Percentiles rank a stretch among this genome's conserved stretches.
These are phyloP conservation scores for Syzygium jambos DNA, from an alignment of 345 rosid species.

Conservation along the genomic window DNA sequence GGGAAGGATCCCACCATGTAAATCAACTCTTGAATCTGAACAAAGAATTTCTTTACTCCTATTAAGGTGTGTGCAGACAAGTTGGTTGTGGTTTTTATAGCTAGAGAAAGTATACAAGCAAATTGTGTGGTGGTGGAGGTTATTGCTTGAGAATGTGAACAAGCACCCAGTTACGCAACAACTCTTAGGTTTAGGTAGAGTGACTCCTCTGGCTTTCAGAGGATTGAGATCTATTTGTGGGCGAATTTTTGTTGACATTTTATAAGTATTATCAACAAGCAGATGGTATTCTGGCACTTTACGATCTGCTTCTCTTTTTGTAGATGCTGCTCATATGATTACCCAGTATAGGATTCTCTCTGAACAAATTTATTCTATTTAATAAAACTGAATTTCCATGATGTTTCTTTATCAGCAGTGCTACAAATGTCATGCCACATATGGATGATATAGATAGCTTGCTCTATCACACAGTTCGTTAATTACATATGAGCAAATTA, in stretches of 20 bases:
- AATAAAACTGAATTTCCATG: neutral
- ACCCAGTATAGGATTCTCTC: neutral
- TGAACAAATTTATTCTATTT: neutral
- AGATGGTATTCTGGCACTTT: neutral
- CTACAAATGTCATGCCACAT: neutral
- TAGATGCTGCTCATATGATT: neutral
- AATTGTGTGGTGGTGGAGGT: neutral
- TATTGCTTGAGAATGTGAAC: neutral
- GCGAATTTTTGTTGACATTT: neutral
- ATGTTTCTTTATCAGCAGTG: neutral
- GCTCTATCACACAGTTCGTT: neutral
- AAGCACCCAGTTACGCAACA: neutral
- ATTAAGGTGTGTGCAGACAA: neutral
- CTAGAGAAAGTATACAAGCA: neutral
- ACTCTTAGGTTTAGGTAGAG: neutral
- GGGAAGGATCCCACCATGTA: slow-evolving; percentile 63
- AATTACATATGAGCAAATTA: neutral
- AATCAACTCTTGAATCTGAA: neutral
- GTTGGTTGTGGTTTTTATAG: neutral
- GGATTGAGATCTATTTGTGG: neutral
- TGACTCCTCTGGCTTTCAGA: neutral
- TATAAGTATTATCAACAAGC: neutral
- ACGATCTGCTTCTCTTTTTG: neutral
- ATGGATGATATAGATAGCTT: neutral
- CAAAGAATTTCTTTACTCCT: neutral